Percentiles rank a stretch among this genome's conserved stretches.
phyloP scores from a whole-genome alignment of 345 rosid genomes.

The Boechera divaricarpa region DNA sequence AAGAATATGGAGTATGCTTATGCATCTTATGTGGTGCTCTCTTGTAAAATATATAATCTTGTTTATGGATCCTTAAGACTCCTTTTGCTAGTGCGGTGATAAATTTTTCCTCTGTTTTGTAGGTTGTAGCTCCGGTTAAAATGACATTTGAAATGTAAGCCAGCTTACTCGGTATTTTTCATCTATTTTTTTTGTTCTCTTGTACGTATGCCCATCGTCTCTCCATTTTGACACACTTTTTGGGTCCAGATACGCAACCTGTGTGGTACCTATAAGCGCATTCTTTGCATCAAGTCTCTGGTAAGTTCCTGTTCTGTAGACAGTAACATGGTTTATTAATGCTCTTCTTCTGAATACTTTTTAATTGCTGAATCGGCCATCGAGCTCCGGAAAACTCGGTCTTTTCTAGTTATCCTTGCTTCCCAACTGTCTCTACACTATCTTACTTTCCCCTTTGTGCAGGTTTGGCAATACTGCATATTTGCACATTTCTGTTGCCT shows the following conservation, averaged over 20 bases:
- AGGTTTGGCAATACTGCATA: conserved; percentile 99
- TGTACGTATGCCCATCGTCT: neutral
- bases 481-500: conserved; percentile 92
- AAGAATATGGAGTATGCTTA: conserved; percentile 8
- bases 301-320: conserved; percentile 54
- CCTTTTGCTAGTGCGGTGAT: conserved; percentile 24
- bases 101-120: conserved; percentile 39
- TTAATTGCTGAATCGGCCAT: conserved; percentile 7
- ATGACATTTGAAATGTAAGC: conserved; percentile 96
- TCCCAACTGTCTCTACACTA: neutral
- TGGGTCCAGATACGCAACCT: conserved; percentile 78
- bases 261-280: conserved; percentile 94
- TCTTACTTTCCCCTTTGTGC: conserved; percentile 42
- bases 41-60: neutral
- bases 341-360: conserved; percentile 6
- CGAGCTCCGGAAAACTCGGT: neutral
- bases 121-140: conserved; percentile 95
- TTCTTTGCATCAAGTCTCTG: conserved; percentile 98
- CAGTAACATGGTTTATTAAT: neutral
- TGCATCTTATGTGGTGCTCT: conserved; percentile 10
- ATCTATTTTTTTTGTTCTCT: neutral
- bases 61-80: conserved; percentile 13
- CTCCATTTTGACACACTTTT: conserved; percentile 31
- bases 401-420: conserved; percentile 6
- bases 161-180: conserved; percentile 24